These are phyloP conservation scores for Dittrichia graveolens DNA, from an alignment of 129 eudicot species.

Conservation along the genomic window DNA sequence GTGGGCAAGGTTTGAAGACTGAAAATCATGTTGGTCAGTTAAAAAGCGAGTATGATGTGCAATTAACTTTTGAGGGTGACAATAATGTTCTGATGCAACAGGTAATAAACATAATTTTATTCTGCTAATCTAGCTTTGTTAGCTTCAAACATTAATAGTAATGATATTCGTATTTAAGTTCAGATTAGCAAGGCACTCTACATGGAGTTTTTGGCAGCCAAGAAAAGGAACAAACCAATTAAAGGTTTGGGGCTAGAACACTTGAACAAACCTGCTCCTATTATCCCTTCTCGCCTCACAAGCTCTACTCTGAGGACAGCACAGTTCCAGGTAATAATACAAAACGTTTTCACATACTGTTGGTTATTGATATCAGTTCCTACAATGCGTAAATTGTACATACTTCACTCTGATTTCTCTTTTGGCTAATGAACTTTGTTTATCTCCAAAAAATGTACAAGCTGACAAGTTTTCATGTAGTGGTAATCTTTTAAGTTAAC, in stretches of 20 bases:
- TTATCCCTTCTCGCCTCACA: conserved; percentile 71
- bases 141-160: neutral
- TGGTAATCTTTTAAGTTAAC: no score
- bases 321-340: conserved; percentile 61
- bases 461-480: no score
- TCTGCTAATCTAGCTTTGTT: neutral
- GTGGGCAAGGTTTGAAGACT: conserved; percentile 80
- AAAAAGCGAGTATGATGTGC: conserved; percentile 88
- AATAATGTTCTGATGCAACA: conserved; percentile 96
- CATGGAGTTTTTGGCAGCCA: conserved; percentile 59
- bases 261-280: conserved; percentile 69
- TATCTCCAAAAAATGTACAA: no score
- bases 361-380: no score
- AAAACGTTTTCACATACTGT: neutral
- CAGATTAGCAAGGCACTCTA: conserved; percentile 92
- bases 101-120: conserved; percentile 41
- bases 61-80: conserved; percentile 89
- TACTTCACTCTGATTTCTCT: no score
- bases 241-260: conserved; percentile 86
- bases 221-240: conserved; percentile 69
- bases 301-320: conserved; percentile 54
- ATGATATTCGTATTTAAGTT: conserved; percentile 1
- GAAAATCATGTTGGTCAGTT: conserved; percentile 87
- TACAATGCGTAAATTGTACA: no score
- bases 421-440: no score